Conservation (phyloP, 371 early-diverging fungal species). For the Funneliformis caledonium region DNA sequence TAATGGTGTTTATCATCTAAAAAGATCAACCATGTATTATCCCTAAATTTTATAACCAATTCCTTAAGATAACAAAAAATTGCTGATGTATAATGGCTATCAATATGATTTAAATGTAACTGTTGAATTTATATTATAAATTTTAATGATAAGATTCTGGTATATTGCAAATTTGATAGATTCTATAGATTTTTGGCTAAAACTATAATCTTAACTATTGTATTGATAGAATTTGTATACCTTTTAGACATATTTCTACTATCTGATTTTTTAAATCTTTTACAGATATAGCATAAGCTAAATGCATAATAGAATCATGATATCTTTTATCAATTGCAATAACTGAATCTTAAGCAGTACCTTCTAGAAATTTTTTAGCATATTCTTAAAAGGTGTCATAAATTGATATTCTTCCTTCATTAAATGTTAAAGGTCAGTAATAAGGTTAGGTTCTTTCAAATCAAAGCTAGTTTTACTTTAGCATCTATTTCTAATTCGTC, state of each 20-base stretch:
- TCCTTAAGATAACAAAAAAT: neutral
- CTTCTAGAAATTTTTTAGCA: no score
- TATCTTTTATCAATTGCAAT: neutral
- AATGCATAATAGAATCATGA: neutral
- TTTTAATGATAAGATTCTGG: neutral
- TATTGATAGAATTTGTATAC: neutral
- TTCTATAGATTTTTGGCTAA: neutral
- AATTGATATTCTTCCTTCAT: neutral
- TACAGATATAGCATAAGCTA: neutral
- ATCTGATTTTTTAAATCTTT: neutral
- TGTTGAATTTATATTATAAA: no score
- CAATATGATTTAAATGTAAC: neutral
- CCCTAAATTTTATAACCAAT: no score
- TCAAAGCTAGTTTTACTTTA: constrained; percentile 1
- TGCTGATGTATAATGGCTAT: neutral
- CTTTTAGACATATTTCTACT: neutral
- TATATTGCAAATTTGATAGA: constrained; percentile 5
- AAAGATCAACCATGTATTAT: neutral
- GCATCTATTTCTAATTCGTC: neutral
- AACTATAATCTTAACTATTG: neutral
- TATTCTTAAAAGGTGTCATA: neutral
- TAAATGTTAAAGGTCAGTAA: neutral
- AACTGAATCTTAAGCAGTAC: no score
- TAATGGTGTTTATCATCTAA: neutral
- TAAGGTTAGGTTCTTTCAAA: neutral